Evolutionary conservation across 768 basidiomycete genomes (phyloP).

Genomic region (Leccinum broughii): DNA sequence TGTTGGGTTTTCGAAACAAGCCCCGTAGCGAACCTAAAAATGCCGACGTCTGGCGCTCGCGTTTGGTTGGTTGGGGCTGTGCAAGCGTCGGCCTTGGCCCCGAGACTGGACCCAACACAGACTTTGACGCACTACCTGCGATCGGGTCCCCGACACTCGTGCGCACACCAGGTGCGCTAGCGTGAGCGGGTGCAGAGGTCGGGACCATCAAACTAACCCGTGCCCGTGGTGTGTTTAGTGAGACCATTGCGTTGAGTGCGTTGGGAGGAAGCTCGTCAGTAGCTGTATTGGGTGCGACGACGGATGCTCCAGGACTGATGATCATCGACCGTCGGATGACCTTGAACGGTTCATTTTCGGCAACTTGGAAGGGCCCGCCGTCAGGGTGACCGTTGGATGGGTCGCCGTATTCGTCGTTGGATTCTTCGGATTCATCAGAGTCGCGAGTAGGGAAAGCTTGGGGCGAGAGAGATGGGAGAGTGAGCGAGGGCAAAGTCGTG

Average conservation of each 20-base stretch:
- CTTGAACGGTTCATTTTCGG: slow-evolving; percentile 29
- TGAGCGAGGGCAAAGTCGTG: not conserved
- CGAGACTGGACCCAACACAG: not conserved
- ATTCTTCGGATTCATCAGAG: slow-evolving; percentile 7
- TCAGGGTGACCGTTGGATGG: not conserved
- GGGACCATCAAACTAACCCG: not conserved
- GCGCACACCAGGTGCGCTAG: slow-evolving; percentile 4
- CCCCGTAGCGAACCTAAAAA: slow-evolving; percentile 31
- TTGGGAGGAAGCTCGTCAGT: not conserved
- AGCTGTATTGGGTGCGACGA: not conserved
- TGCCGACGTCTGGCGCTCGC: slow-evolving; percentile 24
- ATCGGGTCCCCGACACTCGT: not conserved
- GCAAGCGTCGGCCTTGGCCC: not conserved
- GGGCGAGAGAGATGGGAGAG: not conserved
- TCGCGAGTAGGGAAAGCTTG: not conserved
- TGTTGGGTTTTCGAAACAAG: slow-evolving; percentile 26
- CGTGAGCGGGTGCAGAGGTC: not conserved
- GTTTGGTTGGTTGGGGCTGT: slow-evolving; percentile 2
- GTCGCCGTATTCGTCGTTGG: slow-evolving; percentile 21
- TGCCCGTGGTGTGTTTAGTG: not conserved
- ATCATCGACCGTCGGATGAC: slow-evolving; percentile 15
- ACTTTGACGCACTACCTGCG: not conserved
- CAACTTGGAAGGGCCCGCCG: slow-evolving; percentile 21
- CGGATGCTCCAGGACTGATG: not conserved
- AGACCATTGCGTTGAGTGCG: not conserved